Conservation (phyloP, 1,284 basidiomycete species). For the Athelia psychrophila region DNA sequence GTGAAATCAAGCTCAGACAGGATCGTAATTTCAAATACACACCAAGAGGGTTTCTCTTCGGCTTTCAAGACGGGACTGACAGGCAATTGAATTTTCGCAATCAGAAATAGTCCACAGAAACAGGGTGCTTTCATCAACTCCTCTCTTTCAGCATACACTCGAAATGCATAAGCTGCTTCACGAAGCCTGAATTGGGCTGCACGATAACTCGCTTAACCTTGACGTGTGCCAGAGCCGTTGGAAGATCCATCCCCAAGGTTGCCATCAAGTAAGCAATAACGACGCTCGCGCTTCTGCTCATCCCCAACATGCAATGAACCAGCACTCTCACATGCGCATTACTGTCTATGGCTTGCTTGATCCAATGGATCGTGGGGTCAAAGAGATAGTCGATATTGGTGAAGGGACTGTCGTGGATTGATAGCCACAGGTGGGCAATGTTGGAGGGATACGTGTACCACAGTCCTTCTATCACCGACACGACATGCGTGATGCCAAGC, state of each 20-base stretch:
- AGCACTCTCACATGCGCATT: conserved; percentile 19
- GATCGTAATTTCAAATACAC: no score
- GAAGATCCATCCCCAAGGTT: conserved; percentile 19
- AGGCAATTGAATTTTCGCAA: no score
- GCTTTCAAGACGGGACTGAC: no score
- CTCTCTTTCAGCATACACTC: conserved; percentile 7
- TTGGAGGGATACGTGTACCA: conserved; percentile 10
- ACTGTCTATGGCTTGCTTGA: conserved; percentile 14
- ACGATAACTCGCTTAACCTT: conserved; percentile 19
- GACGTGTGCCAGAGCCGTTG: conserved; percentile 19
- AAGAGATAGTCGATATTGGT: conserved; percentile 19
- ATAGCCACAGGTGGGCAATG: conserved; percentile 20
- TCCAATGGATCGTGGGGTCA: conserved; percentile 17
- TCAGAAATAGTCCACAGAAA: neutral
- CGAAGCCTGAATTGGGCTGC: conserved; percentile 27
- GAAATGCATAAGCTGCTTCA: conserved; percentile 22
- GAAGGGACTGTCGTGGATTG: conserved; percentile 19
- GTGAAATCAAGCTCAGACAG: no score
- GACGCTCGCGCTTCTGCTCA: conserved; percentile 44
- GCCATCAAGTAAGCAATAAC: conserved; percentile 46
- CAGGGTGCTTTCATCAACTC: neutral
- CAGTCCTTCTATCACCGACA: conserved; percentile 16
- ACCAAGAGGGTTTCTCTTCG: no score
- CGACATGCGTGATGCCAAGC: conserved; percentile 28
- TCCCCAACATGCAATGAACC: conserved; percentile 52